phyloP scores from a whole-genome alignment of 495 filamentous ascomycete genomes.

The Bombardia bombarda region DNA sequence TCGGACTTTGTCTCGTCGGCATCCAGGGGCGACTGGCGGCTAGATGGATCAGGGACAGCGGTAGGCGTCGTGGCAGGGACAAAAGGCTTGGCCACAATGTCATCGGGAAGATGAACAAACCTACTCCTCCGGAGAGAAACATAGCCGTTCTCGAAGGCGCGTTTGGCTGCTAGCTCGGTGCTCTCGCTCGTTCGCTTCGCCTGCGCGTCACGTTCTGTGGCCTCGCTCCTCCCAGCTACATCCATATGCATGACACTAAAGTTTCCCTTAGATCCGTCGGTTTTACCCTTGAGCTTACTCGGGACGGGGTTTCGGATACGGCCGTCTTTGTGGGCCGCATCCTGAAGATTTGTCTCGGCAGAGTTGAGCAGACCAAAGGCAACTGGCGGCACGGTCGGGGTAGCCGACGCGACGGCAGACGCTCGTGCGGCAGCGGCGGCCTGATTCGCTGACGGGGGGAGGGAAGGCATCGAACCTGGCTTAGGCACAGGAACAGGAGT shows the following conservation, averaged over 20 bases:
- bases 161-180: conserved; percentile 43
- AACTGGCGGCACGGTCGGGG: conserved; percentile 1
- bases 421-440: conserved; percentile 3
- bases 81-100: conserved; percentile 15
- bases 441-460: conserved; percentile 5
- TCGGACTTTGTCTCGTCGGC: conserved; percentile 45
- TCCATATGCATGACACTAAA: conserved; percentile 54
- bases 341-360: conserved; percentile 13
- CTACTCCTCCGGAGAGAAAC: conserved; percentile 40
- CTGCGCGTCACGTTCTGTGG: conserved; percentile 38
- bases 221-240: conserved; percentile 33
- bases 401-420: background rate
- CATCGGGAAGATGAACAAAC: conserved; percentile 25
- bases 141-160: conserved; percentile 43
- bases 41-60: conserved; percentile 1
- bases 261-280: conserved; percentile 49
- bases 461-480: conserved; percentile 13
- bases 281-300: conserved; percentile 49
- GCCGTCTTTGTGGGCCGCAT: conserved; percentile 34
- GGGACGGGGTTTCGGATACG: conserved; percentile 50
- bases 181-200: conserved; percentile 51
- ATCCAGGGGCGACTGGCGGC: conserved; percentile 24
- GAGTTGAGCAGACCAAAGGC: conserved; percentile 10
- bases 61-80: conserved; percentile 5
- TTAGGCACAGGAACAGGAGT: conserved; percentile 18